Base-by-base conservation (phyloP, 345 rosid species). In the Rhodomyrtus tomentosa region DNA sequence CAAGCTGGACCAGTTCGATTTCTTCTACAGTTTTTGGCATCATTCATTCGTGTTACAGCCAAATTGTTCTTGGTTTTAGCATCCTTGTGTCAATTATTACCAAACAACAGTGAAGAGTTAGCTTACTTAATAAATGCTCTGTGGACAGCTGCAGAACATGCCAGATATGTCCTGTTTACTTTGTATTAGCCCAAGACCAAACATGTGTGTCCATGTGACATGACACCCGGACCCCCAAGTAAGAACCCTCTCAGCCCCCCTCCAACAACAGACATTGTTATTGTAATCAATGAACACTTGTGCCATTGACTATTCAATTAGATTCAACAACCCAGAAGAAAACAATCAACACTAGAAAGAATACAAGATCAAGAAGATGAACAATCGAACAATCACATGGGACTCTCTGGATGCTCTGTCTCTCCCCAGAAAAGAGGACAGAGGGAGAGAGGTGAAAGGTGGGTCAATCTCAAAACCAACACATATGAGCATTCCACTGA, bases 161-260 rank as follows among this genome's bases (percentile, higher is more conserved):
- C 76, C 76, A 68, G 24, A 68, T 45, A 32, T 4, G 42, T 38
- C 40, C 76, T 82, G 84, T 48, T 32, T 25, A 56, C 7, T 54
- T 45, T 54, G 52, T 84, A 56, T 32, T 48, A 81, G 6, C 76
- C 86, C 86, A 48, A 84, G 76, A n/a, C 55, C 73, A 80, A 40
- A 58, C 86, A 84, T 56, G 86, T 84, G 86, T 84, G 82, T 55
- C 82, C 86, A 84, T 80, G 86, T 84, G 86, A 84, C 36, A 24
- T 80, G 86, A 84, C 36, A 32, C 20, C n/a, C n/a, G n/a, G n/a
- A n/a, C n/a, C 22, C 18, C 27, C 12, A 52, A 59, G 73, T 15
- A 7, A 59, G 16, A 16, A 6, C 48, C 49, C 62, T 83, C 12
- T 24, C 45, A 32, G 42, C 22, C 24, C 76, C 76, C 24, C 21